Percentiles rank a stretch among this genome's conserved stretches.
phyloP scores from a whole-genome alignment of 2,329 filamentous ascomycete genomes.

The Sporothrix sp. region DNA sequence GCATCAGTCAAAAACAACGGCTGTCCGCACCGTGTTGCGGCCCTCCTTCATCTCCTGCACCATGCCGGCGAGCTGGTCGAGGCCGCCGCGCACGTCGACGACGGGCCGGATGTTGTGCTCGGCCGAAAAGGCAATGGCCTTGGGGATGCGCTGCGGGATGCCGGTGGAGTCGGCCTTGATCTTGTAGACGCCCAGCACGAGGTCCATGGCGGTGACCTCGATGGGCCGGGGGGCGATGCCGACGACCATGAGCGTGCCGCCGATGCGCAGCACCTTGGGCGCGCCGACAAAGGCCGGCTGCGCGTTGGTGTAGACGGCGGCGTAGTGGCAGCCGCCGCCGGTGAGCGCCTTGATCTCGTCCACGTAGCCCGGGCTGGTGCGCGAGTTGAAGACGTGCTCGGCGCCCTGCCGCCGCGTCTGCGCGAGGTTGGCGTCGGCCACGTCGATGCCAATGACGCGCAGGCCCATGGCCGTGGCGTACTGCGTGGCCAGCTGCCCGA shows the following conservation, averaged over 20 bases:
- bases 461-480: conserved; percentile 36
- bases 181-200: conserved; percentile 30
- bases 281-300: conserved; percentile 29
- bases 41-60: conserved; percentile 29
- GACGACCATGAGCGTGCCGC: conserved; percentile 34
- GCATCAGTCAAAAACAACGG: conserved; percentile 12
- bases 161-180: conserved; percentile 34
- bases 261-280: conserved; percentile 27
- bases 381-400: conserved; percentile 34
- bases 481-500: conserved; percentile 36
- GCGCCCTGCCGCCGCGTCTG: conserved; percentile 31
- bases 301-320: conserved; percentile 32
- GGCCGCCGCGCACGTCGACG: conserved; percentile 28
- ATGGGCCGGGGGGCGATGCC: conserved; percentile 30
- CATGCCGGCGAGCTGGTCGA: conserved; percentile 31
- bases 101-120: conserved; percentile 32
- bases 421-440: conserved; percentile 32
- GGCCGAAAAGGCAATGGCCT: conserved; percentile 34
- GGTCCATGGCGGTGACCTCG: conserved; percentile 29
- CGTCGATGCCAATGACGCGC: conserved; percentile 33
- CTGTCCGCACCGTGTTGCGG: conserved; percentile 10
- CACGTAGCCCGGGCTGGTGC: conserved; percentile 27
- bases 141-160: conserved; percentile 33
- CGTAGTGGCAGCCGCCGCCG: conserved; percentile 31
- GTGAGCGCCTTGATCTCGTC: conserved; percentile 32